Base-by-base conservation (phyloP, 805 yeast species). In the Kluyveromyces lactis region DNA sequence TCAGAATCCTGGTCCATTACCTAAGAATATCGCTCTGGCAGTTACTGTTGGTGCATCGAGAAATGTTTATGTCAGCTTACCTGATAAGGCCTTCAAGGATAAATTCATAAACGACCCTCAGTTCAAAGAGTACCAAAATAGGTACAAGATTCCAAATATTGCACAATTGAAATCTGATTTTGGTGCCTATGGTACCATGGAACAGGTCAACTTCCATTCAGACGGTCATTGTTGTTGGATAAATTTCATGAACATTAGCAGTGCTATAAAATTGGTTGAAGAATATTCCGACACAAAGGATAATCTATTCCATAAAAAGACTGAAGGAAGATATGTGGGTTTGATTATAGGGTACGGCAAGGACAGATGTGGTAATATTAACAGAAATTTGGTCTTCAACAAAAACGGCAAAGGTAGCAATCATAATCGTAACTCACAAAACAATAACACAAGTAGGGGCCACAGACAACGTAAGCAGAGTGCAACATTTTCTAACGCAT, bases 1-100 rank as follows among this genome's bases (percentile, higher is more conserved):
- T 11, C 72, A 74, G 30, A 77, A 77, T 48, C 67, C 81, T 12
- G 87, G 89, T 1, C 78, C 82, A 0, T 51, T 82, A 24, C 68
- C 69, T 26, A 67, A 74, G 31, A 67, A 71, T 2, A 68, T 83
- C 31, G 63, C 77, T 1, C 58, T 73, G 33, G 86, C 86, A 2
- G 84, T 81, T 2, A 73, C 83, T 2, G 72, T 73, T 2, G 87
- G 89, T 23, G 90, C 89, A 2, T 75, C 84, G 24, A 72, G 94
- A 64, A 83, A 83, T 54, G 75, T 83, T 12, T 83, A 83, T 56
- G 75, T 83, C 43, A 87, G 90, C 27, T 60, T 77, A 39, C 67
- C 67, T 12, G 68, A 63, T 38, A 52, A 47, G 36, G 60, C 65
- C 5, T 71, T 68, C 43, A 65, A 69, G 33, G 64, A 64, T 32